phyloP scores from a whole-genome alignment of 2,329 filamentous ascomycete species.

The Trichothecium sympodiale region DNA sequence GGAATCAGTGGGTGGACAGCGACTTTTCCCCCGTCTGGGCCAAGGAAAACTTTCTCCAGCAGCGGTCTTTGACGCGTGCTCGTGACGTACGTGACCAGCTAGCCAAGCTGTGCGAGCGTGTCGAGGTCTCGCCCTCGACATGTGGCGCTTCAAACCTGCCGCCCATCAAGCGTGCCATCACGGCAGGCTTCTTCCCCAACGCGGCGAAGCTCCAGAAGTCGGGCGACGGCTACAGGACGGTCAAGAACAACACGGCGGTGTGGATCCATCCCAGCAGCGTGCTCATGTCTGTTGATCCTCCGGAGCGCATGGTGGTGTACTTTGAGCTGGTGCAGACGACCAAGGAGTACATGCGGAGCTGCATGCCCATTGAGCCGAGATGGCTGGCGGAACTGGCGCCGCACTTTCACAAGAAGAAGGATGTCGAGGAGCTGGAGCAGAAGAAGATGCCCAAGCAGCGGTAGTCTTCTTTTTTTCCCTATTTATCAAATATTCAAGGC shows the following conservation, averaged over 20 bases:
- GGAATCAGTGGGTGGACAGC: slow-evolving; percentile 88
- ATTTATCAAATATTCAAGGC: too few species aligned
- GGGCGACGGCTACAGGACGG: slow-evolving; percentile 80
- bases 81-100: slow-evolving; percentile 90
- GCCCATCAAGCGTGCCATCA: slow-evolving; percentile 79
- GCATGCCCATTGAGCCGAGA: slow-evolving; percentile 71
- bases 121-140: slow-evolving; percentile 67
- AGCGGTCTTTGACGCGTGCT: slow-evolving; percentile 76
- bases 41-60: slow-evolving; percentile 87
- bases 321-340: slow-evolving; percentile 72
- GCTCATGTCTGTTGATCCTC: slow-evolving; percentile 66
- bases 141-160: slow-evolving; percentile 57
- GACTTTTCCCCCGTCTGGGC: slow-evolving; percentile 85
- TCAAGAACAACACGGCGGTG: slow-evolving; percentile 82
- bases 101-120: slow-evolving; percentile 81
- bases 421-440: slow-evolving; percentile 72
- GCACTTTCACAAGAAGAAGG: slow-evolving; percentile 89
- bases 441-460: slow-evolving; percentile 43
- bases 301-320: slow-evolving; percentile 74
- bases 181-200: slow-evolving; percentile 89
- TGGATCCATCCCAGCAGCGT: slow-evolving; percentile 86
- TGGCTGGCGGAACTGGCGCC: slow-evolving; percentile 88
- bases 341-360: slow-evolving; percentile 88
- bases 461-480: too few species aligned
- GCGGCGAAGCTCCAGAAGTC: slow-evolving; percentile 73